Percentiles rank a stretch among this genome's conserved stretches.
Conservation (phyloP, 2,329 filamentous ascomycete genomes). For the Beauveria pseudobassiana region DNA sequence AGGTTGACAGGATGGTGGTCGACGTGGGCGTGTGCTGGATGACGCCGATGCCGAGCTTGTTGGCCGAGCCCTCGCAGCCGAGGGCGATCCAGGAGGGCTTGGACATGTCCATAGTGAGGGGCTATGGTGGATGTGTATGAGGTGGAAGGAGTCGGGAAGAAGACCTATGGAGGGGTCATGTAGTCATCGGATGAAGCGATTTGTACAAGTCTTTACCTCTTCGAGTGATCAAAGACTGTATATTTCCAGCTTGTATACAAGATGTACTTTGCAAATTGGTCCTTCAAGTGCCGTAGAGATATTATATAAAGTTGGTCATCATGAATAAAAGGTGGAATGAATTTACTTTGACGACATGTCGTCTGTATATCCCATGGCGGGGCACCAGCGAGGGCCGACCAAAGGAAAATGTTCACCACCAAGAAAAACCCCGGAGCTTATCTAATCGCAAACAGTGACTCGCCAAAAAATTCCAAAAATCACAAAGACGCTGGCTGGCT, state of each 20-base stretch:
- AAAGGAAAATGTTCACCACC: too few species aligned
- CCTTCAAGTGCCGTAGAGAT: too few species aligned
- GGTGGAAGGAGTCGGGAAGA: not conserved
- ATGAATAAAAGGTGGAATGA: too few species aligned
- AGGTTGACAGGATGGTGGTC: slow-evolving; percentile 75
- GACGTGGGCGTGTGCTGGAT: slow-evolving; percentile 64
- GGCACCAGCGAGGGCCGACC: too few species aligned
- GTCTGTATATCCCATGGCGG: not conserved
- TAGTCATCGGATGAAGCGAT: too few species aligned
- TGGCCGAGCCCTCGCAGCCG: slow-evolving; percentile 82
- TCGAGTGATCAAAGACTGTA: too few species aligned
- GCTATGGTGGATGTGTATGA: not conserved
- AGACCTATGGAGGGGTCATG: not conserved
- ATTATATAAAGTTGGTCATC: too few species aligned
- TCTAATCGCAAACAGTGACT: slow-evolving; percentile 7
- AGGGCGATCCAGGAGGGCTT: slow-evolving; percentile 44
- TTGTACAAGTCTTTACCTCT: too few species aligned
- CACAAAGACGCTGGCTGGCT: not conserved
- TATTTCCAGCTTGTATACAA: too few species aligned
- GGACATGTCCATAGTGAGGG: slow-evolving; percentile 18
- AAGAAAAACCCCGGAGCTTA: not conserved
- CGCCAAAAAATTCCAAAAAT: not conserved
- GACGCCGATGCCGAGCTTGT: slow-evolving; percentile 92
- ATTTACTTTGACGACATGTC: not conserved
- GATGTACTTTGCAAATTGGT: too few species aligned